Percentiles rank a stretch among this genome's conserved stretches.
Evolutionary conservation across 163 green algal genomes (phyloP).

Genomic region (Chlamydomonas reinhardtii): DNA sequence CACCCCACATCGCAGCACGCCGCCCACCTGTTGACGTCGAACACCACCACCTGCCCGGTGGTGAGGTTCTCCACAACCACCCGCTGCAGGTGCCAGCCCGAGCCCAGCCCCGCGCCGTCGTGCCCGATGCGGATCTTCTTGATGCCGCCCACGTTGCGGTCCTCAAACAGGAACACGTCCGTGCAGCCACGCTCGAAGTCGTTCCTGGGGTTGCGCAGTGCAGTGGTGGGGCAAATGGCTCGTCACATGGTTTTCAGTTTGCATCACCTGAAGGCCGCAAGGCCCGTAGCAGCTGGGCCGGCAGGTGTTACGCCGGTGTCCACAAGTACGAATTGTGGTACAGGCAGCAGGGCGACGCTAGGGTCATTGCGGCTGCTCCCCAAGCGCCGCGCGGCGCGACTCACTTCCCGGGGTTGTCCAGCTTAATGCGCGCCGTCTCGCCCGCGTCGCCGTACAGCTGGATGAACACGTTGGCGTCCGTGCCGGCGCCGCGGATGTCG

Average conservation of each 20-base stretch:
- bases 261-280: too few species aligned
- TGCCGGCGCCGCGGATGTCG: constrained; percentile 63
- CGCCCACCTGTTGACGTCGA: constrained; percentile 56
- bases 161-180: constrained; percentile 74
- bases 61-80: constrained; percentile 53
- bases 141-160: constrained; percentile 58
- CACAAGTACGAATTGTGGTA: too few species aligned
- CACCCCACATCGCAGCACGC: too few species aligned
- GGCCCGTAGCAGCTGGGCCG: too few species aligned
- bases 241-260: too few species aligned
- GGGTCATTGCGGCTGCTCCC: too few species aligned
- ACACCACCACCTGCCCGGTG: constrained; percentile 54
- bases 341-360: too few species aligned
- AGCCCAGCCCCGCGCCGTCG: constrained; percentile 59
- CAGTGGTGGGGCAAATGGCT: too few species aligned
- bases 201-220: constrained; percentile 31
- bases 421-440: constrained; percentile 51
- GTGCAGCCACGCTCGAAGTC: constrained; percentile 75
- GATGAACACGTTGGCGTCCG: constrained; percentile 75
- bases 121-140: constrained; percentile 62
- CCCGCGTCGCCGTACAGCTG: constrained; percentile 59
- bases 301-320: too few species aligned
- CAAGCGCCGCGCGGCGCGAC: too few species aligned
- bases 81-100: constrained; percentile 71
- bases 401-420: constrained; percentile 62